Conservation (phyloP, 495 filamentous ascomycete species). For the Chaetomidium leptoderma region DNA sequence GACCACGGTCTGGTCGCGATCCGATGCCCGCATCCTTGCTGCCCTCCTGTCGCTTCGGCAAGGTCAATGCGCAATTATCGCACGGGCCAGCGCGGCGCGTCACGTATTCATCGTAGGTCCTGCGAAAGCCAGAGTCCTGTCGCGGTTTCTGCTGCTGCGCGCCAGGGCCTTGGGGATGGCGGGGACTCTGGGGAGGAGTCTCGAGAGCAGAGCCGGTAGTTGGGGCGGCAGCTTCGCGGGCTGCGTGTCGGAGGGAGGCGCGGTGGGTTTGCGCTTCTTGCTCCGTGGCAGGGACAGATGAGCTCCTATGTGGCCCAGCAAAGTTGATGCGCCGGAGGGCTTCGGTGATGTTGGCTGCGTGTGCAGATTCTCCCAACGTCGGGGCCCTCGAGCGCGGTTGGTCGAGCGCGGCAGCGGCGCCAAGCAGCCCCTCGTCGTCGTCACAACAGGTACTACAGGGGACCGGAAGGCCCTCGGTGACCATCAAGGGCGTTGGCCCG, state of each 20-base stretch:
- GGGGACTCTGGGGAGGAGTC: slow-evolving; percentile 62
- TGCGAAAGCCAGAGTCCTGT: slow-evolving; percentile 48
- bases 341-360: slow-evolving; percentile 35
- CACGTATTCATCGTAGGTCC: slow-evolving; percentile 55
- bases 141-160: slow-evolving; percentile 32
- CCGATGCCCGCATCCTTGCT: slow-evolving; percentile 30
- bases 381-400: slow-evolving; percentile 35
- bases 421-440: slow-evolving; percentile 43
- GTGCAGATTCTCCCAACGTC: slow-evolving; percentile 27
- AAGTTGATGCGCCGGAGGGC: slow-evolving; percentile 41
- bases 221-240: slow-evolving; percentile 25
- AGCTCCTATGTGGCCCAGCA: slow-evolving; percentile 32
- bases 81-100: slow-evolving; percentile 52
- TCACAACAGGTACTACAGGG: slow-evolving; percentile 71
- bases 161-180: slow-evolving; percentile 34
- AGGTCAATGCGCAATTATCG: slow-evolving; percentile 58
- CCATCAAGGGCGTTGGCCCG: slow-evolving; percentile 91
- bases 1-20: slow-evolving; percentile 32
- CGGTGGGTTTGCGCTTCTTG: slow-evolving; percentile 42
- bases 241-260: slow-evolving; percentile 34
- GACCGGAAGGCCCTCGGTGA: slow-evolving; percentile 80
- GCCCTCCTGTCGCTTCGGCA: slow-evolving; percentile 50
- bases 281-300: slow-evolving; percentile 38
- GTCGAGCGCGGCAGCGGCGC: slow-evolving; percentile 14
- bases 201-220: slow-evolving; percentile 43